phyloP scores from a whole-genome alignment of 2,329 filamentous ascomycete genomes.

The Trichoderma lentiforme region DNA sequence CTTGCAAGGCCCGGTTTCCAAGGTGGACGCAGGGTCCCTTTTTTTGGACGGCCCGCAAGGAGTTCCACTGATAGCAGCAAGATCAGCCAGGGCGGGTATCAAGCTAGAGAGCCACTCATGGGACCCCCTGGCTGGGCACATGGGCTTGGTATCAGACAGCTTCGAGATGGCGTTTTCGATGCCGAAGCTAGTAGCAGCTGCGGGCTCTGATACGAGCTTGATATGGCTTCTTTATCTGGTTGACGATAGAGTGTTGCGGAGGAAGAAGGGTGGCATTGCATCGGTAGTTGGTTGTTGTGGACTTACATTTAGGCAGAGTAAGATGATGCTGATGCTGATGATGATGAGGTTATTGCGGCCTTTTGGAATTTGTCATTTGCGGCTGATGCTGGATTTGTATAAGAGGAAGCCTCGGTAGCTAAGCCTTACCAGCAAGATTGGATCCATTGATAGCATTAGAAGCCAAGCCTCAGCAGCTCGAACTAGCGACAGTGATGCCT shows the following conservation, averaged over 20 bases:
- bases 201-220: background rate
- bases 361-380: background rate
- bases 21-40: conserved; percentile 5
- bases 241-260: background rate
- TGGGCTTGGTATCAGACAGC: background rate
- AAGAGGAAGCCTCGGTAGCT: background rate
- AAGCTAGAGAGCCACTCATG: background rate
- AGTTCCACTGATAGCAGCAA: conserved; percentile 9
- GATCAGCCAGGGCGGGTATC: conserved; percentile 9
- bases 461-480: background rate
- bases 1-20: background rate
- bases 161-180: background rate
- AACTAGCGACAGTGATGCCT: background rate
- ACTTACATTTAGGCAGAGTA: background rate
- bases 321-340: background rate
- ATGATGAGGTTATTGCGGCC: background rate
- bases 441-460: background rate
- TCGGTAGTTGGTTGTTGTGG: background rate
- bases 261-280: background rate
- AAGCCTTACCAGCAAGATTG: background rate
- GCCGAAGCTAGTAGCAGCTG: background rate
- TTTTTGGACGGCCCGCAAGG: conserved; percentile 4
- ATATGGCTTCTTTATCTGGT: background rate
- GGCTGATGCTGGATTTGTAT: background rate
- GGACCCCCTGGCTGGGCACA: background rate